These are phyloP conservation scores for Botrytis galanthina DNA, from an alignment of 2,329 filamentous ascomycete genomes.

Conservation along the genomic window DNA sequence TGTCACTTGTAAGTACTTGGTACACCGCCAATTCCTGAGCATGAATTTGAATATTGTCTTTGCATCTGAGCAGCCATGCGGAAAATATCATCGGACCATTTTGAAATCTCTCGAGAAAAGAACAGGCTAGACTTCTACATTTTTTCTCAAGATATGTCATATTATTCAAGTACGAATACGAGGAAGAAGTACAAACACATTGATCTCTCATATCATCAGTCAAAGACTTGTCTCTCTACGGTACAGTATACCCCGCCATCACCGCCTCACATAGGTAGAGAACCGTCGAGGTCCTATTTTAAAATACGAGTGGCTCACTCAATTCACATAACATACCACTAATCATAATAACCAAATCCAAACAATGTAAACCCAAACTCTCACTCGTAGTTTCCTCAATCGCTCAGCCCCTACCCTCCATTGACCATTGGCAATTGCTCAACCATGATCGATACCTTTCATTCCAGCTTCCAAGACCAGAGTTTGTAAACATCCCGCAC, in stretches of 20 bases:
- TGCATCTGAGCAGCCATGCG: not conserved
- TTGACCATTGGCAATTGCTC: not conserved
- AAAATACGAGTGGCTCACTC: not conserved
- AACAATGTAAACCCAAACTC: not conserved
- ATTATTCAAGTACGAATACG: not conserved
- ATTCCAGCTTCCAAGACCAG: not conserved
- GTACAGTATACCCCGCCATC: not conserved
- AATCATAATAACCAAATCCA: not conserved
- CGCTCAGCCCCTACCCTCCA: not conserved
- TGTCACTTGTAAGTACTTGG: conserved; percentile 17
- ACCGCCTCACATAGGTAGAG: not conserved
- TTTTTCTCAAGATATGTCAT: not conserved
- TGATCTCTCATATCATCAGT: not conserved
- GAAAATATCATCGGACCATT: not conserved
- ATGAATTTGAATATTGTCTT: conserved; percentile 3
- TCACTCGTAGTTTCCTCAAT: not conserved
- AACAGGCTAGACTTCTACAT: not conserved
- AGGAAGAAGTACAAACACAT: not conserved
- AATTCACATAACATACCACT: not conserved
- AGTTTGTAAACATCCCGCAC: not conserved
- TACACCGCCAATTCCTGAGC: conserved; percentile 11
- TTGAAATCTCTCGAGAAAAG: not conserved
- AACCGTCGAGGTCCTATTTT: not conserved
- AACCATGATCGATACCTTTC: not conserved
- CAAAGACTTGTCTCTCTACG: not conserved